phyloP scores from a whole-genome alignment of 2,329 filamentous ascomycete genomes.

The Cladorrhinum sp. region DNA sequence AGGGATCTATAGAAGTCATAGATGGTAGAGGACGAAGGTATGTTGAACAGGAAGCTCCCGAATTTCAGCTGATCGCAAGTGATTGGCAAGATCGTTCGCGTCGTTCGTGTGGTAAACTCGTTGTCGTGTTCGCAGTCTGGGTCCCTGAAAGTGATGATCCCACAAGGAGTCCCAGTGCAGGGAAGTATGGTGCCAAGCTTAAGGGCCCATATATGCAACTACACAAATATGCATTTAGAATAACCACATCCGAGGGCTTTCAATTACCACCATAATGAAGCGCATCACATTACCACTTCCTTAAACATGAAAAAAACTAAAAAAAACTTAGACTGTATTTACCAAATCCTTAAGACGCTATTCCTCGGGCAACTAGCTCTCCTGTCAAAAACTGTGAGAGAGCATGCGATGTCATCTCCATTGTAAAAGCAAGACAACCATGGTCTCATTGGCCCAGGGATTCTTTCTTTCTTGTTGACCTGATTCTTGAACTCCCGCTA shows the following conservation, averaged over 20 bases:
- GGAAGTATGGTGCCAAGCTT: background rate
- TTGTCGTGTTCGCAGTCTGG: background rate
- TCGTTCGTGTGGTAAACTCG: background rate
- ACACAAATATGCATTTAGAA: background rate
- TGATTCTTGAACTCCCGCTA: background rate
- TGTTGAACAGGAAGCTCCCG: background rate
- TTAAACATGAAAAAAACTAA: background rate
- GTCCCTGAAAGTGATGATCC: background rate
- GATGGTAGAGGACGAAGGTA: background rate
- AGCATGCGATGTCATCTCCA: too few species aligned
- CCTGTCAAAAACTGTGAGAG: background rate
- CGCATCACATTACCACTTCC: too few species aligned
- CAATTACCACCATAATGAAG: too few species aligned
- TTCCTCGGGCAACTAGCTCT: background rate
- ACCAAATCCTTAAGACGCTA: background rate
- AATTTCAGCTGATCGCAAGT: background rate
- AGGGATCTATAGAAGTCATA: background rate
- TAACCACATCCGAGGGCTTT: background rate
- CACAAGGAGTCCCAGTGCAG: background rate
- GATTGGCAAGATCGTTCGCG: background rate
- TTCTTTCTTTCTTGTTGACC: too few species aligned
- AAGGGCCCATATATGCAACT: background rate
- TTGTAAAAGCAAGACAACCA: background rate
- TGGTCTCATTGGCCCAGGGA: background rate
- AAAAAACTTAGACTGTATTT: background rate